Evolutionary conservation across 2,329 filamentous ascomycete genomes (phyloP), one percentile per base, ranked within the genome.

Genomic region (Eutypa lata): DNA sequence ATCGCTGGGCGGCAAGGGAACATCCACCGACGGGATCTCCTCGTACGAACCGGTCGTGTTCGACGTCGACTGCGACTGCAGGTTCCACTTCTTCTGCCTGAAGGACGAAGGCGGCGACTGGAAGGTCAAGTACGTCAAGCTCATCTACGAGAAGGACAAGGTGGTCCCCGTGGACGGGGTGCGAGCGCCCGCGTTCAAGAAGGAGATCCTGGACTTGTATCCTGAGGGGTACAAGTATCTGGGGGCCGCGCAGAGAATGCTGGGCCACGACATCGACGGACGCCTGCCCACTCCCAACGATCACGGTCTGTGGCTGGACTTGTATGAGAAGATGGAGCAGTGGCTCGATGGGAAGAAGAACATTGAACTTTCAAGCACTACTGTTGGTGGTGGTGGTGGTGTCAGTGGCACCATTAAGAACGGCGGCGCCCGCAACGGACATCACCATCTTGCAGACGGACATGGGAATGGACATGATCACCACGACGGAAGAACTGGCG

Each of bases 111-210:
- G 40, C 21, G 54, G 55, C 2, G 61, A 56, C 19, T 77, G 74
- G 74, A 72, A 71, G 59, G 66, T 73, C 47, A 67, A 68, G 48
- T 76, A 73, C 55, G 74, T 76, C 65, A 78, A 78, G 67, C 67
- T 78, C 49, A 70, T 77, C 57, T 76, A 77, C 61, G 76, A 77
- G 55, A 77, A 78, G 65, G 76, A 79, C 67, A 78, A 76, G 66
- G 62, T 79, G 28, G 69, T 78, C 2, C 69, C 76, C 3, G 71
- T 73, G 37, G 71, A 78, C 56, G 76, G 76, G 37, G 64, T 59
- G 57, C 63, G 63, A 6, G 65, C 65, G 16, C 76, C 76, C 0
- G 52, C 37, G 1, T 76, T 79, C 55, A 53, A 65, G n/a, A 49
- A 57, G 24, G 68, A 71, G 13, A 67, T 71, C 44, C 65, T 79